phyloP scores from a whole-genome alignment of 2,329 filamentous ascomycete species.

The Aspergillus calidoustus region DNA sequence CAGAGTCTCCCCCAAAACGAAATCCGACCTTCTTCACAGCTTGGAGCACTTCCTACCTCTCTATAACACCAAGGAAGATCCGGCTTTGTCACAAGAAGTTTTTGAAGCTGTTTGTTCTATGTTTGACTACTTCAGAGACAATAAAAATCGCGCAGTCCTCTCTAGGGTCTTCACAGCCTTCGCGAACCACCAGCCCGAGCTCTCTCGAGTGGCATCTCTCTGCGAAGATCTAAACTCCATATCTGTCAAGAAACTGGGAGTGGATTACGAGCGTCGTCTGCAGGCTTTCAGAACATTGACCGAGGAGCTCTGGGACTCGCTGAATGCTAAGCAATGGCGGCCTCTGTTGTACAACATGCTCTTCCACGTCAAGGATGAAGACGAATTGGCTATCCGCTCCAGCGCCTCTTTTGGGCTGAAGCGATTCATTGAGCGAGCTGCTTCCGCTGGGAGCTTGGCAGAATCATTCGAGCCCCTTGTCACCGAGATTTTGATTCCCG shows the following conservation, averaged over 20 bases:
- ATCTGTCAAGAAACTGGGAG: constrained; percentile 71
- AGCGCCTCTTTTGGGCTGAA: constrained; percentile 83
- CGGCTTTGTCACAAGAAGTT: constrained; percentile 65
- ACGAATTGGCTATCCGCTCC: constrained; percentile 82
- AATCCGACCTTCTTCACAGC: constrained; percentile 78
- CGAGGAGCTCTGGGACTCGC: constrained; percentile 60
- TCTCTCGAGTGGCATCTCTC: constrained; percentile 68
- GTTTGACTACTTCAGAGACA: constrained; percentile 89
- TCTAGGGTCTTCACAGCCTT: constrained; percentile 75
- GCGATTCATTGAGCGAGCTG: constrained; percentile 71
- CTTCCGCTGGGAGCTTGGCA: constrained; percentile 48
- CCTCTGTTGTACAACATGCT: constrained; percentile 88
- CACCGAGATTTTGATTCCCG: constrained; percentile 69
- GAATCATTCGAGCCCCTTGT: constrained; percentile 64
- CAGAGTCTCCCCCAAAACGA: constrained; percentile 79
- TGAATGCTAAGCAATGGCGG: constrained; percentile 78
- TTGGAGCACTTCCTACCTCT: constrained; percentile 79
- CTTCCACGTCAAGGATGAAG: constrained; percentile 81
- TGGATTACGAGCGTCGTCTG: constrained; percentile 83
- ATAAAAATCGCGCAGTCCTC: constrained; percentile 73
- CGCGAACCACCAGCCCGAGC: constrained; percentile 64
- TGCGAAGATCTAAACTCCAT: constrained; percentile 84
- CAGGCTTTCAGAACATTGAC: constrained; percentile 76
- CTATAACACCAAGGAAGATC: constrained; percentile 61
- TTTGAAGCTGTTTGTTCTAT: constrained; percentile 78